Percentiles rank a stretch among this genome's conserved stretches.
Evolutionary conservation across 768 basidiomycete species (phyloP).

Genomic region (Boletus subcaerulescens): DNA sequence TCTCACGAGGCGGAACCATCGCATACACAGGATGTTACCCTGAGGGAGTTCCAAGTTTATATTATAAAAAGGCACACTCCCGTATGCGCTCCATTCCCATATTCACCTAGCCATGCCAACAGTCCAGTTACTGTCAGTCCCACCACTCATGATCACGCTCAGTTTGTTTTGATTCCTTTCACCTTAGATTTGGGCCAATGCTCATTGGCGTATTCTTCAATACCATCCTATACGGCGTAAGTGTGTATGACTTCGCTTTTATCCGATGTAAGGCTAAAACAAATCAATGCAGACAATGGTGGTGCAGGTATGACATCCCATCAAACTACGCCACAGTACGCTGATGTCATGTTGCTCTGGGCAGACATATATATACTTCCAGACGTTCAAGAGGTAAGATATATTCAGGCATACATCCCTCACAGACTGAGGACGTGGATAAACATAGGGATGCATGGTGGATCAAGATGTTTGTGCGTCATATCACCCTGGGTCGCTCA

Average conservation of each 20-base stretch:
- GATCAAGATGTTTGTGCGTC: slow-evolving; percentile 46
- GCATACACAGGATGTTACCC: not conserved
- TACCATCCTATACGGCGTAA: slow-evolving; percentile 16
- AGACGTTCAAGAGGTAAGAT: slow-evolving; percentile 38
- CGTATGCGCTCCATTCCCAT: not conserved
- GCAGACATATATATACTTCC: slow-evolving; percentile 49
- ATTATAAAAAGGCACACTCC: not conserved
- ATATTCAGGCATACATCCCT: not conserved
- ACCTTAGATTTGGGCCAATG: slow-evolving; percentile 32
- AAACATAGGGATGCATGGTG: slow-evolving; percentile 42
- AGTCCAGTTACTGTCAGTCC: not conserved
- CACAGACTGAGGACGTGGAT: not conserved
- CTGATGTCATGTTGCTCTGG: not conserved
- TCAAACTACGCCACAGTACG: not conserved
- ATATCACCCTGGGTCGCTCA: not conserved
- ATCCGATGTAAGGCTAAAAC: not conserved
- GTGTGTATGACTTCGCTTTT: not conserved
- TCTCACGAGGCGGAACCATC: slow-evolving; percentile 1
- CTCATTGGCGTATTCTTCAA: slow-evolving; percentile 17
- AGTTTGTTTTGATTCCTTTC: slow-evolving; percentile 36
- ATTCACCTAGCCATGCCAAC: not conserved
- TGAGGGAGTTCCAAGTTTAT: not conserved
- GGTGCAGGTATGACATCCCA: slow-evolving; percentile 12
- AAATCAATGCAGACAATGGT: not conserved
- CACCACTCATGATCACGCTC: not conserved